Evolutionary conservation across 768 basidiomycete species (phyloP), one percentile per base, ranked within the genome.

Genomic region (Leccinum uliginosum): DNA sequence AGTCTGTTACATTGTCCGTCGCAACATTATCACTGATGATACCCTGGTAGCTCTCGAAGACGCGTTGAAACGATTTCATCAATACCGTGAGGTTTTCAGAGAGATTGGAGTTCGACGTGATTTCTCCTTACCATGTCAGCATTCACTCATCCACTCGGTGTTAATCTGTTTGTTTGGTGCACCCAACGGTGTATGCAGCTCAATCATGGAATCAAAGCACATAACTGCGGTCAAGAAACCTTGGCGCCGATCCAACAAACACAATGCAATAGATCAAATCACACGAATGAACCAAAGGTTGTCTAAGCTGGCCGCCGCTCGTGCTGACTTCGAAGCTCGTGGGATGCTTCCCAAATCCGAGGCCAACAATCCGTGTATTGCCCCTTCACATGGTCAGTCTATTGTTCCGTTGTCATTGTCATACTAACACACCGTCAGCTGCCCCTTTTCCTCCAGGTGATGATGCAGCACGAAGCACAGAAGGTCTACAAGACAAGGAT

Each of bases 151-250:
- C 7, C 48, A 49, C n/a, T 76, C 4, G 0, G 11, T 17, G 1
- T 34, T 62, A 0, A 71, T 73, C 32, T 46, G 21, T 5, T 26
- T 61, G 3, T 75, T 73, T 56, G 70, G 70, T 19, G 62, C 69
- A 6, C 73, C 69, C 3, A 73, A 73, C 50, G 73, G 74, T 2
- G 63, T 74, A 2, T 74, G 72, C 47, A 68, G 67, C 0, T 74
- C 72, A 5, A 74, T 74, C 17, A 75, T 70, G 0, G 73, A 75
- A 46, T 69, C 67, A 1, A 70, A 70, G 49, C 73, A 73, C 38
- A 74, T 73, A 50, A 69, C 68, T 29, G 71, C 71, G 8, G 70
- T 76, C 12, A 74, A 75, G 54, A 47, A 72, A 45, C 74, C 72
- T 0, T 46, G 29, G 19, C 44, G n/a, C 11, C 17, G 44, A 2